These are phyloP conservation scores for Aristolochia fimbriata DNA, from an alignment of 164 flowering plant species.

Conservation along the genomic window DNA sequence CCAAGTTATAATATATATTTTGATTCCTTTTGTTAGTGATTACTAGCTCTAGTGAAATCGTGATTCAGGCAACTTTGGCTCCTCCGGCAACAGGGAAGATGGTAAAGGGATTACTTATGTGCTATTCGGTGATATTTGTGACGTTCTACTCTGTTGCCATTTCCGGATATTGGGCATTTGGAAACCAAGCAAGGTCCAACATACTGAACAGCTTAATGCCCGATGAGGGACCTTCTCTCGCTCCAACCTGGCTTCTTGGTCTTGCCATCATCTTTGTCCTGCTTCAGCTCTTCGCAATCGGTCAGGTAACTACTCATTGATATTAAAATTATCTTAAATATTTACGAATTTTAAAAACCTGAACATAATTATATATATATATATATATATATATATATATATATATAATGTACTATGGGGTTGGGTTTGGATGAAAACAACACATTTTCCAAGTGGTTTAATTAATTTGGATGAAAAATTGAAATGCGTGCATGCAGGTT, in stretches of 20 bases:
- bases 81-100: slow-evolving; percentile 96
- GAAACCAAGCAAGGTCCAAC: slow-evolving; percentile 63
- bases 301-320: slow-evolving; percentile 74
- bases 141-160: slow-evolving; percentile 80
- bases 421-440: too few relatives aligned
- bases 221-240: slow-evolving; percentile 76
- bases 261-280: slow-evolving; percentile 71
- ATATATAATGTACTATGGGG: too few relatives aligned
- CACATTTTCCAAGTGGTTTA: too few relatives aligned
- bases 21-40: too few relatives aligned
- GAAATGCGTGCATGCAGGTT: slow-evolving; percentile 69
- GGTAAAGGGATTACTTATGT: slow-evolving; percentile 81
- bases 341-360: too few relatives aligned
- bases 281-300: slow-evolving; percentile 89
- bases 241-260: slow-evolving; percentile 74
- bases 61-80: slow-evolving; percentile 89
- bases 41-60: not conserved
- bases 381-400: too few relatives aligned
- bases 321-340: too few relatives aligned
- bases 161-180: slow-evolving; percentile 87
- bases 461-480: not conserved
- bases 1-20: too few relatives aligned
- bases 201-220: slow-evolving; percentile 73
- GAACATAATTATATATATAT: too few relatives aligned
- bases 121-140: slow-evolving; percentile 64